These are phyloP conservation scores for Hyaloraphidium curvatum DNA, from an alignment of 192 early-diverging fungal genomes.

Conservation along the genomic window DNA sequence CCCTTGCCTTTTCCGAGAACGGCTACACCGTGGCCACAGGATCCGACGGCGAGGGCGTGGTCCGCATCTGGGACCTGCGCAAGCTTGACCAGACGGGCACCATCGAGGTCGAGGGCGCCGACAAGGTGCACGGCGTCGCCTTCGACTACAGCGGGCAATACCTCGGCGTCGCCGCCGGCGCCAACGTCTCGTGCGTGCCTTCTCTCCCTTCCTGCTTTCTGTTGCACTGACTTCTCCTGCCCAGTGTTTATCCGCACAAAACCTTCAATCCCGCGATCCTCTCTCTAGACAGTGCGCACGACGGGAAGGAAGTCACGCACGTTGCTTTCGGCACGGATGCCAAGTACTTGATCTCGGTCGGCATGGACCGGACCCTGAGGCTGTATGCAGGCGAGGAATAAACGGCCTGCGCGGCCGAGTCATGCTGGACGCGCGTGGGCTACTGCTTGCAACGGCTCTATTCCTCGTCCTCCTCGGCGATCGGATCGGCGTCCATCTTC, in stretches of 20 bases:
- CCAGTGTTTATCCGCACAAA: background rate
- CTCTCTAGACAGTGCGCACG: background rate
- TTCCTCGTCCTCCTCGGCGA: too few species aligned
- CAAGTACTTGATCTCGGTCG: slow-evolving; percentile 26
- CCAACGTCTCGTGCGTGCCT: slow-evolving; percentile 14
- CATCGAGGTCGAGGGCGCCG: slow-evolving; percentile 25
- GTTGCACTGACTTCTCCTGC: background rate
- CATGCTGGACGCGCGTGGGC: too few species aligned
- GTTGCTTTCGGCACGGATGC: slow-evolving; percentile 35
- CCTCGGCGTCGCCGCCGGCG: slow-evolving; percentile 44
- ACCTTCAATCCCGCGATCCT: background rate
- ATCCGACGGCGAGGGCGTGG: slow-evolving; percentile 35
- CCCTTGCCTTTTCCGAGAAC: slow-evolving; percentile 78
- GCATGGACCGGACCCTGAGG: slow-evolving; percentile 35
- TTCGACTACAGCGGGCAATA: slow-evolving; percentile 79
- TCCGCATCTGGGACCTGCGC: slow-evolving; percentile 86
- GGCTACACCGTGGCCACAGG: slow-evolving; percentile 80
- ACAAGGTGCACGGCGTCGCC: slow-evolving; percentile 31
- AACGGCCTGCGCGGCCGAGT: too few species aligned
- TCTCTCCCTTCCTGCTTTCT: background rate
- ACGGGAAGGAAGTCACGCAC: slow-evolving; percentile 22
- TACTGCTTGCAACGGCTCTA: too few species aligned
- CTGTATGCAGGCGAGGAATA: slow-evolving; percentile 17
- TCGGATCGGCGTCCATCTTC: too few species aligned
- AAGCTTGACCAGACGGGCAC: slow-evolving; percentile 54